Conservation (phyloP, 805 yeast species). For the Wickerhamomyces chambardii region DNA sequence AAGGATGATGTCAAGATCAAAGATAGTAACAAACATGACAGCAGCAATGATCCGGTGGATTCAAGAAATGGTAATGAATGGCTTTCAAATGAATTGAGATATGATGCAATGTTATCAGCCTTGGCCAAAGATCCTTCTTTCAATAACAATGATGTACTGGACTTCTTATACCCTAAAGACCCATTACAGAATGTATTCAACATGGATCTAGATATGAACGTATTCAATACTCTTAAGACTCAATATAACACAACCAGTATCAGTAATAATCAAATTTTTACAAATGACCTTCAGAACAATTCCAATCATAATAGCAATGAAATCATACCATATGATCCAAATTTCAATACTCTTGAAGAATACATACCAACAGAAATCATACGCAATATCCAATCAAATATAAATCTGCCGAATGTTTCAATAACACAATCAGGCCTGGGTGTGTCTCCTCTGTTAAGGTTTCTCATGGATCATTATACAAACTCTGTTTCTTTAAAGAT, state of each 20-base stretch:
- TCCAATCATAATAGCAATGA: conserved; percentile 2
- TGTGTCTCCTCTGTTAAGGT: conserved; percentile 64
- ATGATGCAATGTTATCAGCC: conserved; percentile 66
- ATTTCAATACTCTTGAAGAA: neutral
- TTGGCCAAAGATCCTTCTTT: conserved; percentile 52
- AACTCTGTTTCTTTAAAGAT: conserved; percentile 72
- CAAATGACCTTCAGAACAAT: no score
- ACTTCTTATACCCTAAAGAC: conserved; percentile 30
- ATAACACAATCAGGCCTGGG: conserved; percentile 55
- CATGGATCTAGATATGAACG: conserved; percentile 1
- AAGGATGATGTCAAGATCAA: neutral
- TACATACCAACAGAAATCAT: neutral
- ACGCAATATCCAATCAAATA: neutral
- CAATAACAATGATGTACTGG: conserved; percentile 44
- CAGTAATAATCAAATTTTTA: conserved; percentile 1
- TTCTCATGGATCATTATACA: conserved; percentile 61
- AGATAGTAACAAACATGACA: no score
- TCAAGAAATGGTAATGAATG: conserved; percentile 53
- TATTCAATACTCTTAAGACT: conserved; percentile 13
- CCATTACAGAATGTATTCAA: neutral
- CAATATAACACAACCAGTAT: conserved; percentile 1
- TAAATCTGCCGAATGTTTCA: conserved; percentile 12
- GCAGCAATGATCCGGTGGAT: no score
- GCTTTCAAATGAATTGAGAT: conserved; percentile 63
- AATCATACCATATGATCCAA: neutral